Conservation (phyloP, 208 protist genomes). For the Leishmania mexicana region DNA sequence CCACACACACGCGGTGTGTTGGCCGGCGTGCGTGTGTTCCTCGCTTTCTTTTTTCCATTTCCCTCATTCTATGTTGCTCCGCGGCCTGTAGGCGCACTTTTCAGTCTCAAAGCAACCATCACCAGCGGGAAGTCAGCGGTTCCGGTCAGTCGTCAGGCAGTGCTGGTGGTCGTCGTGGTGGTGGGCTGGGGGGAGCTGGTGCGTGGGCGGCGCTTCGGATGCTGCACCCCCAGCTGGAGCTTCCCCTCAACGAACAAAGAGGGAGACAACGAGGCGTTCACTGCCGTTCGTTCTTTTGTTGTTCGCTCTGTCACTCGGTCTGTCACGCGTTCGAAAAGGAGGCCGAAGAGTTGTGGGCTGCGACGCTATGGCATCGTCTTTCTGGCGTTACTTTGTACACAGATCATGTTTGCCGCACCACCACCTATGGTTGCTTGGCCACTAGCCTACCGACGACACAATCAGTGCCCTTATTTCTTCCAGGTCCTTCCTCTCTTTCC, state of each 20-base stretch:
- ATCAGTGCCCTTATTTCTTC: background rate
- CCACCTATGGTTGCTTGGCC: background rate
- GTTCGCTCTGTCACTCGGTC: background rate
- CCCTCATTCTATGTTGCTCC: background rate
- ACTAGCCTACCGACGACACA: background rate
- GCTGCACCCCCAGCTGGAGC: background rate
- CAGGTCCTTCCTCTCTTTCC: background rate
- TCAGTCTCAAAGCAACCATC: background rate
- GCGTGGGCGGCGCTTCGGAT: background rate
- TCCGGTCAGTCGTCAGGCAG: background rate
- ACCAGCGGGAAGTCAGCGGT: background rate
- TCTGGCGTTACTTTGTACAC: background rate
- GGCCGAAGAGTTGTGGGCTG: background rate
- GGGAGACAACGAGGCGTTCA: background rate
- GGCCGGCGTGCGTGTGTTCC: background rate
- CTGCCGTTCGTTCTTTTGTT: background rate
- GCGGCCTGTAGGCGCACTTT: background rate
- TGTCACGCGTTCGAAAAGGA: background rate
- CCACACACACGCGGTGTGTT: background rate
- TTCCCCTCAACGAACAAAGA: background rate
- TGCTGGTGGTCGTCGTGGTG: too few species aligned
- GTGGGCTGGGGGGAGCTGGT: background rate
- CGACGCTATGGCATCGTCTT: background rate
- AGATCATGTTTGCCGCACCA: background rate
- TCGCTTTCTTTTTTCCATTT: background rate